phyloP scores from a whole-genome alignment of 805 yeast species.

The Nakazawaea ernobii region DNA sequence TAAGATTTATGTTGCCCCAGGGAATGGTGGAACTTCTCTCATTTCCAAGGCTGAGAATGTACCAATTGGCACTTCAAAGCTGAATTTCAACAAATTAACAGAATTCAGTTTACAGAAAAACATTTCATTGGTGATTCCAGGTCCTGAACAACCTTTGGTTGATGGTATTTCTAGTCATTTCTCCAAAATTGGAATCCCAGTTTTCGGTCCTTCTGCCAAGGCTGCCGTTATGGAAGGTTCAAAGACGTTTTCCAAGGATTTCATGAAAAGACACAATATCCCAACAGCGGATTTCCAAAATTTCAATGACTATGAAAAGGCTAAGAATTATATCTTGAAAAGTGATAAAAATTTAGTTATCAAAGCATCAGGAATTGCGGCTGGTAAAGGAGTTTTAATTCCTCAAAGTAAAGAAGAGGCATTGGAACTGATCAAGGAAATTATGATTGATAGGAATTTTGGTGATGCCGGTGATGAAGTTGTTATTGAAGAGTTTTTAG shows the following conservation, averaged over 20 bases:
- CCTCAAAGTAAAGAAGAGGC: slow-evolving; percentile 87
- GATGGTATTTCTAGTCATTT: slow-evolving; percentile 81
- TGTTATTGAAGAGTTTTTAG: slow-evolving; percentile 92
- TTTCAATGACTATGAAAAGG: slow-evolving; percentile 72
- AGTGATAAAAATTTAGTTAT: slow-evolving; percentile 77
- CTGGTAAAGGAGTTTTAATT: slow-evolving; percentile 96
- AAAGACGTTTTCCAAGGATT: slow-evolving; percentile 87
- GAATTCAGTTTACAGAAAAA: slow-evolving; percentile 66
- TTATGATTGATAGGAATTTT: slow-evolving; percentile 85
- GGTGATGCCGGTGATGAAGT: slow-evolving; percentile 94
- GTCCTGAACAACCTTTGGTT: slow-evolving; percentile 98
- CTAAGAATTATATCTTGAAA: slow-evolving; percentile 60
- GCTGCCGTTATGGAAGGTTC: slow-evolving; percentile 98
- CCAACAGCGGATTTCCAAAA: slow-evolving; percentile 92
- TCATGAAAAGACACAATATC: slow-evolving; percentile 86
- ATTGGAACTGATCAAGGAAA: slow-evolving; percentile 69
- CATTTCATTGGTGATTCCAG: slow-evolving; percentile 81
- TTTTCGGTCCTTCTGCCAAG: slow-evolving; percentile 88
- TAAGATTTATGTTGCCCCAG: slow-evolving; percentile 88
- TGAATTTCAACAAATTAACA: slow-evolving; percentile 65
- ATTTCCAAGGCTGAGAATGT: slow-evolving; percentile 61
- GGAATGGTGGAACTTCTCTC: slow-evolving; percentile 86
- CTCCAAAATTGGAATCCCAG: slow-evolving; percentile 82
- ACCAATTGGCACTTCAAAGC: slow-evolving; percentile 56
- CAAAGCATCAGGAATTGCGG: slow-evolving; percentile 97